Conservation (phyloP, 805 yeast genomes). For the Yarrowia alimentaria region DNA sequence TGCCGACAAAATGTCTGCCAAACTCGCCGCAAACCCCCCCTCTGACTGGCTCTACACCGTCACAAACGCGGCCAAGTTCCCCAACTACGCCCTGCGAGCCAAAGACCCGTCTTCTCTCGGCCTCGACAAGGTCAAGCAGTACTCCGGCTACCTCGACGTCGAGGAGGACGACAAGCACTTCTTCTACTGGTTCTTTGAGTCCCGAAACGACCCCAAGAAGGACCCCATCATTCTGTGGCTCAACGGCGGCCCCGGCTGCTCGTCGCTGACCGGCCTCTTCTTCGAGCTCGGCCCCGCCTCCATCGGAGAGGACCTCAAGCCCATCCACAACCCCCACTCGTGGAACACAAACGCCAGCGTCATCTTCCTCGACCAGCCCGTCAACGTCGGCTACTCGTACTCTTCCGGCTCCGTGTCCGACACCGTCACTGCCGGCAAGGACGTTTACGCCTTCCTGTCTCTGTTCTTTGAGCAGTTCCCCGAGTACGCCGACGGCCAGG, state of each 20-base stretch:
- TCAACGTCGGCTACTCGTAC: constrained; percentile 91
- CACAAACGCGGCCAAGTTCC: constrained; percentile 49
- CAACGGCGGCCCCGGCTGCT: constrained; percentile 98
- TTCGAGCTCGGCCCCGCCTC: constrained; percentile 92
- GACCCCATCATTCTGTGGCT: constrained; percentile 90
- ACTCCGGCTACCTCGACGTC: constrained; percentile 72
- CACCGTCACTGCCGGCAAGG: constrained; percentile 84
- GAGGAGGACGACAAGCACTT: constrained; percentile 87
- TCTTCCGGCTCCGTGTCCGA: constrained; percentile 65
- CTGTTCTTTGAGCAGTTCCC: constrained; percentile 88
- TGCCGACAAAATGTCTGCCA: constrained; percentile 13
- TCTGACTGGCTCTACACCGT: constrained; percentile 44
- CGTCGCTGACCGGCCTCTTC: constrained; percentile 85
- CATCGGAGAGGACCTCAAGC: constrained; percentile 63
- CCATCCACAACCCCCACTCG: constrained; percentile 78
- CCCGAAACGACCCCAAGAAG: constrained; percentile 73
- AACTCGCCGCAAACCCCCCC: constrained; percentile 1
- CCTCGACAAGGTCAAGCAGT: constrained; percentile 76
- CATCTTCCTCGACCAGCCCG: constrained; percentile 92
- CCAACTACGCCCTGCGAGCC: constrained; percentile 57
- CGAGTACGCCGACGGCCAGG: constrained; percentile 61
- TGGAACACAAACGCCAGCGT: constrained; percentile 95
- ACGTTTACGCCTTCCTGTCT: constrained; percentile 82
- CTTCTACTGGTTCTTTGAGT: constrained; percentile 89
- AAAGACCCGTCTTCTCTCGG: constrained; percentile 67